phyloP scores from a whole-genome alignment of 2,329 filamentous ascomycete genomes.

The Calycina herbarum region DNA sequence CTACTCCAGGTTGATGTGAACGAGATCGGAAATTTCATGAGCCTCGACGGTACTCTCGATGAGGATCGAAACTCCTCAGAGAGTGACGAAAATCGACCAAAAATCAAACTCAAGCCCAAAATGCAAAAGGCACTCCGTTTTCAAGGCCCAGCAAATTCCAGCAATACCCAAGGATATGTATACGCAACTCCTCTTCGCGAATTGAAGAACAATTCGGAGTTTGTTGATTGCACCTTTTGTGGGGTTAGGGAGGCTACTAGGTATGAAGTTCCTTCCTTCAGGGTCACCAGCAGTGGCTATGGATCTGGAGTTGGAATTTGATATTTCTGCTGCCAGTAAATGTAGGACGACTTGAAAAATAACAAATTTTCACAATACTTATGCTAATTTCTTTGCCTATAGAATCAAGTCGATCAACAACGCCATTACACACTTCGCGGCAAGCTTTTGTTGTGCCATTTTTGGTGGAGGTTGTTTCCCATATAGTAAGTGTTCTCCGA shows the following conservation, averaged over 20 bases:
- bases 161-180: neutral
- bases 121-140: neutral
- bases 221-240: slow-evolving; percentile 31
- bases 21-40: neutral
- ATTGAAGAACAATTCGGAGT: slow-evolving; percentile 21
- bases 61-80: neutral
- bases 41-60: neutral
- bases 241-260: slow-evolving; percentile 25
- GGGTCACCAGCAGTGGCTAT: slow-evolving; percentile 13
- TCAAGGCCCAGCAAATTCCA: neutral
- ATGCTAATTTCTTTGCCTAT: neutral
- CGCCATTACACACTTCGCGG: neutral
- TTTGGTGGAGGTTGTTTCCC: slow-evolving; percentile 29
- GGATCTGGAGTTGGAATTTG: slow-evolving; percentile 31
- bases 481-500: slow-evolving; percentile 28
- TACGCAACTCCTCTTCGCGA: neutral
- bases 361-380: neutral
- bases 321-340: slow-evolving; percentile 35
- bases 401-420: neutral
- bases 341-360: neutral
- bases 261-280: slow-evolving; percentile 23
- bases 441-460: neutral
- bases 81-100: neutral
- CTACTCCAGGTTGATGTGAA: neutral
- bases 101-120: neutral